Evolutionary conservation across 2,329 filamentous ascomycete genomes (phyloP).

Genomic region (Sclerotinia glacialis): DNA sequence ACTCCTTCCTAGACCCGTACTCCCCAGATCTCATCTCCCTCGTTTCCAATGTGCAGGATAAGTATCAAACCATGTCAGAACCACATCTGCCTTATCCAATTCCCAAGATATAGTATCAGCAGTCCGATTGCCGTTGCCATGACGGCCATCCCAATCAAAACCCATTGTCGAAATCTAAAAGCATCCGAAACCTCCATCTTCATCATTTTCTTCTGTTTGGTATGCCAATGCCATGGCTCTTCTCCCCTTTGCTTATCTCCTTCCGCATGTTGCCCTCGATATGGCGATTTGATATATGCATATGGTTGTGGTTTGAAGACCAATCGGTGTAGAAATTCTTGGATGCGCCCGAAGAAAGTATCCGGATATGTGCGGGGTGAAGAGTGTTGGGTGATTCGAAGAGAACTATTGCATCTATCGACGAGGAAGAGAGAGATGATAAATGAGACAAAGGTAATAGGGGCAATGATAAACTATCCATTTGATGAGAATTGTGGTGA

Average conservation of each 20-base stretch:
- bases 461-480: slow-evolving; percentile 36
- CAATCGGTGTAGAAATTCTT: slow-evolving; percentile 28
- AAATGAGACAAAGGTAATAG: slow-evolving; percentile 39
- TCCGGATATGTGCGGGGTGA: slow-evolving; percentile 20
- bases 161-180: slow-evolving; percentile 36
- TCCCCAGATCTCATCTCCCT: not conserved
- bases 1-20: not conserved
- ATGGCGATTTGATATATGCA: slow-evolving; percentile 31
- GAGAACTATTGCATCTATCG: slow-evolving; percentile 30
- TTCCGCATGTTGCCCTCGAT: slow-evolving; percentile 1
- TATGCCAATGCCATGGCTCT: slow-evolving; percentile 39
- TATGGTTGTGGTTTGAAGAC: slow-evolving; percentile 31
- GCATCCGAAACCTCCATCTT: slow-evolving; percentile 39
- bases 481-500: not conserved
- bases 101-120: slow-evolving; percentile 4
- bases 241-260: slow-evolving; percentile 22
- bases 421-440: slow-evolving; percentile 39
- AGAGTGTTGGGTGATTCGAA: slow-evolving; percentile 28
- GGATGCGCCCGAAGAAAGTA: slow-evolving; percentile 24
- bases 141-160: slow-evolving; percentile 26
- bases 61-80: slow-evolving; percentile 1
- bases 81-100: slow-evolving; percentile 9
- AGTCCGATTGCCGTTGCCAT: slow-evolving; percentile 16
- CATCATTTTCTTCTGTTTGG: slow-evolving; percentile 38
- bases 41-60: not conserved